phyloP scores from a whole-genome alignment of 1,139 yeast genomes.

The Suhomyces bokatorum region DNA sequence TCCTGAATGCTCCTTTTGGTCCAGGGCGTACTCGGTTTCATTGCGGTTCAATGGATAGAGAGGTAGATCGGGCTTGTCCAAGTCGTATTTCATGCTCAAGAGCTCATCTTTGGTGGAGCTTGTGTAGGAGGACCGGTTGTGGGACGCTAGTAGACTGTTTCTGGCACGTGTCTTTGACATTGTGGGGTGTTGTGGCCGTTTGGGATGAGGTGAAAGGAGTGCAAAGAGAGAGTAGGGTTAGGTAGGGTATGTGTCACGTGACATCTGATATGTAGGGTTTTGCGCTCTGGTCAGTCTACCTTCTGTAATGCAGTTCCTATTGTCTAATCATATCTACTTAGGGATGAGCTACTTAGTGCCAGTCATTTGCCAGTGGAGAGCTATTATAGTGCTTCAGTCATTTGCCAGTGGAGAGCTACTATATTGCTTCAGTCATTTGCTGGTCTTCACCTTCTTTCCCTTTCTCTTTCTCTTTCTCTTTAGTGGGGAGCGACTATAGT shows the following conservation, averaged over 20 bases:
- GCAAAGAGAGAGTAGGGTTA: neutral
- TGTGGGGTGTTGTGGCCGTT: neutral
- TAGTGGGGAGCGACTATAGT: no score
- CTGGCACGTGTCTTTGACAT: slow-evolving; percentile 42
- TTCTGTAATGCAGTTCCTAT: no score
- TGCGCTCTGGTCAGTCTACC: no score
- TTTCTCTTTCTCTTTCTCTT: no score
- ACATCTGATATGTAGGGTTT: no score
- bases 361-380: no score
- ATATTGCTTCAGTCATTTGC: no score
- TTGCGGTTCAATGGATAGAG: slow-evolving; percentile 39
- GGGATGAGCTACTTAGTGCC: no score
- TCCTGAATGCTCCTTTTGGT: neutral
- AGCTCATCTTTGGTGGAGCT: slow-evolving; percentile 37
- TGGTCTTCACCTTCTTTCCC: no score
- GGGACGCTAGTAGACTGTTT: slow-evolving; percentile 37
- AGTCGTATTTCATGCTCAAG: slow-evolving; percentile 35
- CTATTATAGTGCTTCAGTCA: no score
- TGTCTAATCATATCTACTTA: no score
- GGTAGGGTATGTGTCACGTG: neutral
- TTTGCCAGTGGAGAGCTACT: no score
- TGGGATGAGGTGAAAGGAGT: neutral
- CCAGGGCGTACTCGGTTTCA: slow-evolving; percentile 19
- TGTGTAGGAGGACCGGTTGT: slow-evolving; percentile 27
- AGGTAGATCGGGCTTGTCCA: slow-evolving; percentile 37